Conservation (phyloP, 2,329 filamentous ascomycete species). For the Ceratocystis papillata region DNA sequence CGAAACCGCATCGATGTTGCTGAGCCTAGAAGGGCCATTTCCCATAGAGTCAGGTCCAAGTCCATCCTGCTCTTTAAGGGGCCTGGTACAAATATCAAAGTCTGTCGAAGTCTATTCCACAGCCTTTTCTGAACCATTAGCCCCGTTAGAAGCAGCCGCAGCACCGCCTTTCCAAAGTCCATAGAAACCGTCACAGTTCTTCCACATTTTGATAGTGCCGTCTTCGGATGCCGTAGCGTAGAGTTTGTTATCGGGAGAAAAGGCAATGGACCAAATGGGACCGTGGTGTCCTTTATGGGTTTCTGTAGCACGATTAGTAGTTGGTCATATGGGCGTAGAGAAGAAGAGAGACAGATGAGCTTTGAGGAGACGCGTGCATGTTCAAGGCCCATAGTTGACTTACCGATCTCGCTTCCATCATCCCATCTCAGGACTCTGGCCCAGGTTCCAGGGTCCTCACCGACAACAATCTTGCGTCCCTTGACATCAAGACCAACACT, state of each 20-base stretch:
- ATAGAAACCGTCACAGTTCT: conserved; percentile 56
- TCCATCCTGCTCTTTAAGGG: not conserved
- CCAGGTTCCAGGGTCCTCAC: conserved; percentile 88
- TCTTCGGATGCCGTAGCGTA: conserved; percentile 96
- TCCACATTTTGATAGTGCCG: conserved; percentile 89
- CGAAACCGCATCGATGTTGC: not conserved
- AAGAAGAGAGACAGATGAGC: not conserved
- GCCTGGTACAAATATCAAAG: not conserved
- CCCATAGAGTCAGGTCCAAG: not conserved
- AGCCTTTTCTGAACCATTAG: conserved; percentile 22
- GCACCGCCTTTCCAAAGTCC: conserved; percentile 51
- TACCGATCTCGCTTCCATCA: conserved; percentile 65
- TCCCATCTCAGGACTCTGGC: conserved; percentile 90
- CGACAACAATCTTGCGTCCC: conserved; percentile 74
- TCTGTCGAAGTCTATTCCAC: conserved; percentile 24
- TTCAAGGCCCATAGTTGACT: conserved; percentile 27
- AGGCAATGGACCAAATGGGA: conserved; percentile 90
- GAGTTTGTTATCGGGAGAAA: conserved; percentile 88
- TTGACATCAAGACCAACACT: conserved; percentile 80
- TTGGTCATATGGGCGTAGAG: not conserved
- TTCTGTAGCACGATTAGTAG: conserved; percentile 41
- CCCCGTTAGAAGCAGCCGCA: conserved; percentile 22
- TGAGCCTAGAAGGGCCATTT: not conserved
- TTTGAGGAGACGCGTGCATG: not conserved
- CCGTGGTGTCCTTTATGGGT: conserved; percentile 95